Evolutionary conservation across 2,329 filamentous ascomycete genomes (phyloP).

Genomic region (Aspergillus novoparasiticus): DNA sequence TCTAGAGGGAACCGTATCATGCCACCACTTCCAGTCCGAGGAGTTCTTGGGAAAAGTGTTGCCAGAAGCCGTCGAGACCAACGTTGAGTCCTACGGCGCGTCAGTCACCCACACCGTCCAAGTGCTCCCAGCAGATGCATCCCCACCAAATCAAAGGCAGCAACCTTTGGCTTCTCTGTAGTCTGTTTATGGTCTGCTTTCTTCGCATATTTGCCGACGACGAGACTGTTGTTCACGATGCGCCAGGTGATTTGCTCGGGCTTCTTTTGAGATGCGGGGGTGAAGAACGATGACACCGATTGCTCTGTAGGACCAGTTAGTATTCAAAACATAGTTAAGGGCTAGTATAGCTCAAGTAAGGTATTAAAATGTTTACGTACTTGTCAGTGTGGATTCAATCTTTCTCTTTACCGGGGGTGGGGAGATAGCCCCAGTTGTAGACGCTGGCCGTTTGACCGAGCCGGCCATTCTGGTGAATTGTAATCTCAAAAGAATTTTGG

Average conservation of each 20-base stretch:
- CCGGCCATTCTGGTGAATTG: constrained; percentile 30
- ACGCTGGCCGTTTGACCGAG: constrained; percentile 38
- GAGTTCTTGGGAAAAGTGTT: constrained; percentile 73
- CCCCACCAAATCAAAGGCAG: constrained; percentile 51
- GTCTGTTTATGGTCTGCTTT: constrained; percentile 22
- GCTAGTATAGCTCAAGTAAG: background rate
- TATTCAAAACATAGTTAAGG: background rate
- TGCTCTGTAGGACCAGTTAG: constrained; percentile 28
- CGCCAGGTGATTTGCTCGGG: constrained; percentile 75
- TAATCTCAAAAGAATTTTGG: constrained; percentile 13
- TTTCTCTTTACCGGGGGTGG: constrained; percentile 61
- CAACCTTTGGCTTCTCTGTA: constrained; percentile 36
- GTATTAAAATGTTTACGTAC: constrained; percentile 34
- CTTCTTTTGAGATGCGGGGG: constrained; percentile 78
- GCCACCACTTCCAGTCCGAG: constrained; percentile 94
- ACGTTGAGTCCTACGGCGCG: constrained; percentile 72
- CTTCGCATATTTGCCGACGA: constrained; percentile 72
- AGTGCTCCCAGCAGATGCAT: background rate
- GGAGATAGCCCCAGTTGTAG: constrained; percentile 51
- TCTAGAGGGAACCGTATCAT: constrained; percentile 66
- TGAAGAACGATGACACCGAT: constrained; percentile 84
- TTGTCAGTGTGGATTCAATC: constrained; percentile 57
- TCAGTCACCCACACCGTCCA: constrained; percentile 3
- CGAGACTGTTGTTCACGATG: constrained; percentile 66
- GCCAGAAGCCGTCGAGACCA: constrained; percentile 78